Conservation (phyloP, 2,329 filamentous ascomycete genomes). For the Dothiorella sarmentorum region DNA sequence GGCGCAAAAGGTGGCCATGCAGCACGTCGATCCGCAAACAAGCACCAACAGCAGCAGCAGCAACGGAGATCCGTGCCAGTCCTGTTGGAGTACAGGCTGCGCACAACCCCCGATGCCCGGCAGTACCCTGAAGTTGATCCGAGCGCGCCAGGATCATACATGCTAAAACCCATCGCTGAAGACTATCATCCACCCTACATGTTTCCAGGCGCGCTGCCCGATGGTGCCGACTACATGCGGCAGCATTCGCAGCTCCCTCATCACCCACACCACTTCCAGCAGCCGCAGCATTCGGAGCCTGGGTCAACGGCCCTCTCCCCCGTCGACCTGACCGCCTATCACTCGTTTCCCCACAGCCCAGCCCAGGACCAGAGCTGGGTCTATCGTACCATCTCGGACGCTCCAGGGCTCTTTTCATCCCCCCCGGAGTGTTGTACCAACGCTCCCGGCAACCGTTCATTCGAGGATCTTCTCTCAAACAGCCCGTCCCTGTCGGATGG, state of each 20-base stretch:
- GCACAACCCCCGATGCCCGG: background rate
- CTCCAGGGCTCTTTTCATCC: background rate
- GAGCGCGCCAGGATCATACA: background rate
- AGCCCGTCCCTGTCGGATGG: background rate
- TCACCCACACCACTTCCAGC: background rate
- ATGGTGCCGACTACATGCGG: background rate
- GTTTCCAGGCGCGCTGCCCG: background rate
- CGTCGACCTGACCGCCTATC: background rate
- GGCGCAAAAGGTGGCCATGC: conserved; percentile 46
- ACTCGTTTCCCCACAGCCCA: background rate
- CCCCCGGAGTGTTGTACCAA: background rate
- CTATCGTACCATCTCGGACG: background rate
- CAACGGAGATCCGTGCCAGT: background rate
- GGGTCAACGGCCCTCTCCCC: background rate
- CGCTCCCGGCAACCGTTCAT: background rate
- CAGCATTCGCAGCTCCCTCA: background rate
- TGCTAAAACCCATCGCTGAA: background rate
- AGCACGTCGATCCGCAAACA: conserved; percentile 24
- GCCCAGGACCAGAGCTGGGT: background rate
- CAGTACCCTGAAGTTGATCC: background rate
- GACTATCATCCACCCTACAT: background rate
- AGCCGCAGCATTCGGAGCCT: background rate
- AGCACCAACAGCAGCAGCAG: background rate
- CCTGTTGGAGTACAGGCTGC: background rate
- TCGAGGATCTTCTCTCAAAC: background rate